Conservation (phyloP, 306 rosid genomes). For the Cucumis hystrix region DNA sequence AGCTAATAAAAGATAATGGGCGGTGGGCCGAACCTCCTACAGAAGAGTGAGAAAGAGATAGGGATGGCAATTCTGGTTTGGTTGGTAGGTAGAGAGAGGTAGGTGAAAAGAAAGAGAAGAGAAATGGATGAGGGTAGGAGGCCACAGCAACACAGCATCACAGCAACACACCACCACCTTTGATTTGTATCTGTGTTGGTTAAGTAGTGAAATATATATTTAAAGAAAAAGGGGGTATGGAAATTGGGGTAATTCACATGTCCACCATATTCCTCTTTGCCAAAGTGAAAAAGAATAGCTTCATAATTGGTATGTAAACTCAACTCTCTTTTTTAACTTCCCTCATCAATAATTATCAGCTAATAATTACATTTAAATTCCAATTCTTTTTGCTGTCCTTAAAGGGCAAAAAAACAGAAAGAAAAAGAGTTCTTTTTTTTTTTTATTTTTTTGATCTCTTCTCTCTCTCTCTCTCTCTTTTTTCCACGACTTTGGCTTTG, state of each 20-base stretch:
- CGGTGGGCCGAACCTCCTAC: constrained; percentile 91
- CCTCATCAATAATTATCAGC: too few species aligned
- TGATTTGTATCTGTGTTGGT: neutral
- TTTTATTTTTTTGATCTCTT: too few species aligned
- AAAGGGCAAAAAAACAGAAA: too few species aligned
- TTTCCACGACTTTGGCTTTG: too few species aligned
- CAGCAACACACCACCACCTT: neutral
- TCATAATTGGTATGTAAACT: too few species aligned
- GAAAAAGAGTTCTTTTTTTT: too few species aligned
- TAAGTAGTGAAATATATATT: neutral
- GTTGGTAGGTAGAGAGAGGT: neutral
- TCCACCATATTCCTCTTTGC: too few species aligned
- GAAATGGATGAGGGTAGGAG: neutral
- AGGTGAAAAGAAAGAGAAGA: neutral
- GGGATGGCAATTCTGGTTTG: neutral
- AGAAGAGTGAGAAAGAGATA: constrained; percentile 23
- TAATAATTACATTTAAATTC: too few species aligned
- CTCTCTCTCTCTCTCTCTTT: too few species aligned
- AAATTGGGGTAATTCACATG: neutral
- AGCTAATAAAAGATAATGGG: constrained; percentile 77
- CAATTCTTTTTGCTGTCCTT: too few species aligned
- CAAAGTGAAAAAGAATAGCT: too few species aligned
- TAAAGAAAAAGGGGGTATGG: neutral
- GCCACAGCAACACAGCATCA: neutral
- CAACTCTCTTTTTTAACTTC: too few species aligned